phyloP scores from a whole-genome alignment of 1,139 yeast genomes.

The Eremothecium gossypii region DNA sequence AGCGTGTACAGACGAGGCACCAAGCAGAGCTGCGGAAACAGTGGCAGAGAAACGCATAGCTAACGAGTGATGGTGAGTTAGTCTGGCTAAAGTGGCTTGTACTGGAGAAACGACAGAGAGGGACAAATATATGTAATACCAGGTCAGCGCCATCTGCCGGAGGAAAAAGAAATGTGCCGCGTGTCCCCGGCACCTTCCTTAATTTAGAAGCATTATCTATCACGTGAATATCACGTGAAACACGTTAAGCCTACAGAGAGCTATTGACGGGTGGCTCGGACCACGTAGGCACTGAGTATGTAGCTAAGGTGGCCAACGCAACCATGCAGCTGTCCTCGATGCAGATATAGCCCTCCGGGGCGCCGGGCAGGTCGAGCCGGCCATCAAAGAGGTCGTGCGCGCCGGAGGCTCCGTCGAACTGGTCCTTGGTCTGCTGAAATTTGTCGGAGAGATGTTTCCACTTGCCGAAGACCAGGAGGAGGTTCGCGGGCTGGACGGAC shows the following conservation, averaged over 20 bases:
- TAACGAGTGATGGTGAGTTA: no score
- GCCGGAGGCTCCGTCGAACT: slow-evolving; percentile 44
- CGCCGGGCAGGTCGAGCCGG: slow-evolving; percentile 42
- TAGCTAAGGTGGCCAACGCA: slow-evolving; percentile 40
- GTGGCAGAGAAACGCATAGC: slow-evolving; percentile 28
- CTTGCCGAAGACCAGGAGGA: slow-evolving; percentile 54
- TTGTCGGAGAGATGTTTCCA: slow-evolving; percentile 47
- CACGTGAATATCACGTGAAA: background rate
- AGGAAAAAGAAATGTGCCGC: no score
- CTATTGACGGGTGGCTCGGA: background rate
- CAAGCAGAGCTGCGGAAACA: slow-evolving; percentile 16
- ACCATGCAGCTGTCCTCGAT: slow-evolving; percentile 66
- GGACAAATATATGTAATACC: no score
- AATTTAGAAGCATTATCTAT: no score
- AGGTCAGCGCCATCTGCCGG: no score
- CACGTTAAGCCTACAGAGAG: background rate
- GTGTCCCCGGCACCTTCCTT: no score
- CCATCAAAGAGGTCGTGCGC: slow-evolving; percentile 65
- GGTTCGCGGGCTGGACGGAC: slow-evolving; percentile 27
- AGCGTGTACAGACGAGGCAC: slow-evolving; percentile 28
- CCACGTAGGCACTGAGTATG: background rate
- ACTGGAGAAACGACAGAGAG: no score
- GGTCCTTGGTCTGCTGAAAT: slow-evolving; percentile 40
- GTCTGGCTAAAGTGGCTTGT: no score
- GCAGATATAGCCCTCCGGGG: slow-evolving; percentile 34